Evolutionary conservation across 116 monocot genomes (phyloP), one percentile per base, ranked within the genome.

Genomic region (Papilionanthe hybrid): DNA sequence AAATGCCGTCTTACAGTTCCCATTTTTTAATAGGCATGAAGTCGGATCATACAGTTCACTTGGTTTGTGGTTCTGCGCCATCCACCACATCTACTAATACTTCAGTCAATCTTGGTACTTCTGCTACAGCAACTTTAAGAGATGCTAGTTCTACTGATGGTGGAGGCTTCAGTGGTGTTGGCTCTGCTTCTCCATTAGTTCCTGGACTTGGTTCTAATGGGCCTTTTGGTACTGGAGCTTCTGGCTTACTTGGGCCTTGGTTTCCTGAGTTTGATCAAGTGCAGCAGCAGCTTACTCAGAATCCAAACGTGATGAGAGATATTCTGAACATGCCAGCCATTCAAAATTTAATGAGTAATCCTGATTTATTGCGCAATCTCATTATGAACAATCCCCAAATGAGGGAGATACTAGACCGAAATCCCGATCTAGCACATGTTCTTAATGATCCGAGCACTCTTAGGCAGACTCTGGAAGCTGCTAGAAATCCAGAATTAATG

Each of bases 401-500:
- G 78, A 71, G 83, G 13, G 78, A 83, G 41, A 83, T 83, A 72
- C 57, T 83, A 45, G 78, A 83, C 60, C 78, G 83, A 0, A 83
- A 78, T 56, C 78, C 78, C 60, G 83, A 78, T 78, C 72, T 83
- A 19, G 83, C 77, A 25, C 83, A 83, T 78, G 83, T 83, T 13
- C 88, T 94, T 48, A 94, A 94, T 81, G 90, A 94, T 75, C 92
- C 94, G 2, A 87, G 86, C 81, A 88, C 85, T 10, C 79, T 92
- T 5, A 77, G 92, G 11, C 94, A 94, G 79, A 88, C 88, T 50
- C 5, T 94, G 65, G 92, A 94, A 87, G 94, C 84, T 49, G 88
- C 87, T 55, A 90, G 94, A 77, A 94, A 94, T 77, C 92, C 92
- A 66, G 94, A 92, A 80, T 84, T 95, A 25, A 92, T 95, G 94